Evolutionary conservation across 2,329 filamentous ascomycete genomes (phyloP), one percentile per base, ranked within the genome.

Genomic region (Aureobasidium sp.): DNA sequence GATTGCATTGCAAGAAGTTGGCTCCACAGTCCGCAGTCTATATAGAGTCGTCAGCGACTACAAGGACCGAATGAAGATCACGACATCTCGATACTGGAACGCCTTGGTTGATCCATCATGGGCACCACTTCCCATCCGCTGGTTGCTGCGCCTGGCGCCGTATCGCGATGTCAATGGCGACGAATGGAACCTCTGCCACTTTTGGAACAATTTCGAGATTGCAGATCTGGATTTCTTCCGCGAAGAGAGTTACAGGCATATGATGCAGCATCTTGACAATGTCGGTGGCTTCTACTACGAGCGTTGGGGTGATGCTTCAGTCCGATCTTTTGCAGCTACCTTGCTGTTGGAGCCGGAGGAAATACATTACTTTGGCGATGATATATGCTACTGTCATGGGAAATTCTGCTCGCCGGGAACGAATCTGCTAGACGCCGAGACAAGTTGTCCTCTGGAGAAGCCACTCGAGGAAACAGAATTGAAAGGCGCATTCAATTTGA

Each of bases 161-260:
- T 61, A 61, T 48, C 48, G 62, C 13, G 66, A 66, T 26, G 70
- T 68, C 56, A 72, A 75, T 17, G 53, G 53, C 53, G 53, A 57
- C 29, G 74, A 78, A 63, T 82, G 79, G 71, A 80, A 79, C 65
- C 77, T 77, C 53, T 81, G 79, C 67, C 78, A 79, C 60, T 77
- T 80, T 68, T 80, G 80, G 64, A 78, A 79, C 10, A 80, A 80
- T 63, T 82, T 84, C 62, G 82, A 84, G 68, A 78, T 84, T 66
- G 82, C 80, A 10, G 67, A 69, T 42, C 64, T 76, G 12, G 65
- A 68, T 23, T 82, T 83, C 70, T 82, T 83, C 69, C 78, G 82
- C 42, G 74, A 76, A 62, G 70, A 75, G 46, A 72, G 76, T 47
- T 79, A 83, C 61, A 72, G 74, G 57, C 72, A 74, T 13, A 80